Conservation (phyloP, 306 rosid species). For the Sindora glabra region DNA sequence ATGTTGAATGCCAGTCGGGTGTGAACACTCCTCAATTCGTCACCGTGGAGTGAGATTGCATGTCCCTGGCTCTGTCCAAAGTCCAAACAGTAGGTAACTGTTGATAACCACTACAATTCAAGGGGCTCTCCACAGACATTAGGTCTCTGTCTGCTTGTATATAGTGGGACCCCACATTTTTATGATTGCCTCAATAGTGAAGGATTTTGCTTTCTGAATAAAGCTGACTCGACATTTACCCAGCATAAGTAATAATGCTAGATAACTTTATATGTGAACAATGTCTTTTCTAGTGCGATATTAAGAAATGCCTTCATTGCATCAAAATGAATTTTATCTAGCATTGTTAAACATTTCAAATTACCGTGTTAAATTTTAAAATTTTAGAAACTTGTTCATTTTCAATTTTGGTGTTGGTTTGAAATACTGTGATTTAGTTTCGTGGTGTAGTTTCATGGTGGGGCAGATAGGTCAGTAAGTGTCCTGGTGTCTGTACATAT, state of each 20-base stretch:
- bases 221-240: slow-evolving; percentile 5
- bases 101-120: slow-evolving; percentile 21
- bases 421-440: slow-evolving; percentile 9
- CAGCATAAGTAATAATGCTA: too few relatives aligned
- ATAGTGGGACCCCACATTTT: slow-evolving; percentile 19
- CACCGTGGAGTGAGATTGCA: neutral
- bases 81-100: slow-evolving; percentile 8
- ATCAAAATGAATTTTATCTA: too few relatives aligned
- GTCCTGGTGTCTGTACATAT: slow-evolving; percentile 2
- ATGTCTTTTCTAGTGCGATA: too few relatives aligned
- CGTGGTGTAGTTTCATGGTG: neutral
- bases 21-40: neutral
- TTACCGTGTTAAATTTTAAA: too few relatives aligned
- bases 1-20: neutral
- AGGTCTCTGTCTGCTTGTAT: slow-evolving; percentile 12
- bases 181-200: slow-evolving; percentile 15
- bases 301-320: too few relatives aligned
- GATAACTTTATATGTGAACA: too few relatives aligned
- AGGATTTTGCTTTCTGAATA: slow-evolving; percentile 27
- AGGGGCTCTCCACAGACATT: slow-evolving; percentile 32
- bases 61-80: neutral
- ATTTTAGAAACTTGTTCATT: too few relatives aligned
- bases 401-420: neutral
- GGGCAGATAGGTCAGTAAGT: slow-evolving; percentile 10
- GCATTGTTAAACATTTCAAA: too few relatives aligned